Evolutionary conservation across 2,329 filamentous ascomycete genomes (phyloP).

Genomic region (Zasmidium cellare): DNA sequence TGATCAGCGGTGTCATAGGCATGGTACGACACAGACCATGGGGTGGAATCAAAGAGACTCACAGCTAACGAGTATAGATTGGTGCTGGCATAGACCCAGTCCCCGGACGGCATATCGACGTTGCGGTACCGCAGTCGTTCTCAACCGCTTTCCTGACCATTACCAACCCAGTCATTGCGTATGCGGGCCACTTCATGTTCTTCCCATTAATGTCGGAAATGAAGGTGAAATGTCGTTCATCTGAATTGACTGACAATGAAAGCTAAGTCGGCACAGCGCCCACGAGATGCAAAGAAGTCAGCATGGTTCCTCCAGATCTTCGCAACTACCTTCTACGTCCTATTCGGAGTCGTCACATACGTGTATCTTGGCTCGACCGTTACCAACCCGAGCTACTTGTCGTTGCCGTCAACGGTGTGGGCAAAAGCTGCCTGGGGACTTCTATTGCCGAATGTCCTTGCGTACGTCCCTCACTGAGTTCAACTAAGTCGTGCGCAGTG

Average conservation of each 20-base stretch:
- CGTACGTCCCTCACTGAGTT: too few relatives aligned
- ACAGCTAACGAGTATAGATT: constrained; percentile 28
- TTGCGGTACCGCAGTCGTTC: constrained; percentile 42
- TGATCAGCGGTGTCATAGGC: constrained; percentile 52
- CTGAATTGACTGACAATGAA: too few relatives aligned
- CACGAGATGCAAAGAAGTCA: constrained; percentile 51
- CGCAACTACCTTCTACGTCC: constrained; percentile 52
- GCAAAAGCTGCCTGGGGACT: constrained; percentile 53
- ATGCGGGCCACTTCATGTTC: constrained; percentile 56
- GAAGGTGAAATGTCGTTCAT: too few relatives aligned
- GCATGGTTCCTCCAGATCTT: constrained; percentile 53
- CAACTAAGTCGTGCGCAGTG: too few relatives aligned
- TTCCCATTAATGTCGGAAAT: constrained; percentile 50
- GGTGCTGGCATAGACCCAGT: constrained; percentile 48
- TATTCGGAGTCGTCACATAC: constrained; percentile 55
- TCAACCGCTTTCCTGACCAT: constrained; percentile 49
- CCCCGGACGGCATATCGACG: constrained; percentile 38
- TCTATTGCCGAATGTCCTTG: constrained; percentile 44
- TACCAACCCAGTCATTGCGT: constrained; percentile 56
- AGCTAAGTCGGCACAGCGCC: constrained; percentile 29
- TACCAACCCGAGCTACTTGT: constrained; percentile 49
- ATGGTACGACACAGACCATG: constrained; percentile 32
- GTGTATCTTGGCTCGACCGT: constrained; percentile 51
- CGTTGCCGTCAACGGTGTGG: constrained; percentile 44
- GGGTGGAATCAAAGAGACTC: not conserved